Percentiles rank a stretch among this genome's conserved stretches.
These are phyloP conservation scores for Wickerhamomyces hampshirensis DNA, from an alignment of 805 yeast genomes.

Conservation along the genomic window DNA sequence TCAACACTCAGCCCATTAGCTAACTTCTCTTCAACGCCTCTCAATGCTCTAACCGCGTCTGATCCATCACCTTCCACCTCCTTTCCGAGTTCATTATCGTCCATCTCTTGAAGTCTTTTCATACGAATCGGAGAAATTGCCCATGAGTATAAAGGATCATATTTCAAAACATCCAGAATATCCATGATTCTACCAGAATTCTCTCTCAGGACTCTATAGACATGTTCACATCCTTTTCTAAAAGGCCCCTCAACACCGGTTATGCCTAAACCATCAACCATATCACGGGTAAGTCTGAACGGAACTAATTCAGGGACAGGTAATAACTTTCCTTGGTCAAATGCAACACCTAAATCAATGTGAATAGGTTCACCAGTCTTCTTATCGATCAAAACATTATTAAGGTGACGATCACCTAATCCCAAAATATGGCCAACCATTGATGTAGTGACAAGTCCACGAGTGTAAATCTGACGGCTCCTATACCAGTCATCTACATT, in stretches of 20 bases:
- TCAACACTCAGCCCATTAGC: conserved; percentile 72
- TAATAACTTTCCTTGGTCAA: conserved; percentile 84
- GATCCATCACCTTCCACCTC: conserved; percentile 19
- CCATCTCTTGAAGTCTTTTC: conserved; percentile 43
- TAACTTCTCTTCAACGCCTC: conserved; percentile 66
- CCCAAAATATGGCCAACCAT: conserved; percentile 88
- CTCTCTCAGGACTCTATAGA: conserved; percentile 58
- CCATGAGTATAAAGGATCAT: conserved; percentile 96
- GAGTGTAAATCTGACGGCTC: conserved; percentile 58
- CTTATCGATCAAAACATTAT: conserved; percentile 79
- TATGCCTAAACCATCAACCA: conserved; percentile 89
- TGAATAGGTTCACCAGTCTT: conserved; percentile 90
- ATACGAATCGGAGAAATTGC: conserved; percentile 70
- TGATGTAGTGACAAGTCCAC: conserved; percentile 80
- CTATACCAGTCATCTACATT: conserved; percentile 73
- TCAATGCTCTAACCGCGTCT: conserved; percentile 79
- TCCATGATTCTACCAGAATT: conserved; percentile 70
- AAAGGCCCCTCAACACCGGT: conserved; percentile 82
- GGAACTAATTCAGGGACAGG: conserved; percentile 94
- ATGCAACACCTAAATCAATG: conserved; percentile 93
- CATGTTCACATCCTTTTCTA: conserved; percentile 65
- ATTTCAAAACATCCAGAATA: conserved; percentile 76
- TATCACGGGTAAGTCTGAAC: conserved; percentile 82
- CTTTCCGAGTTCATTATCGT: conserved; percentile 6
- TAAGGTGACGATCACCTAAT: conserved; percentile 92